Base-by-base conservation (phyloP, 495 filamentous ascomycete species). In the Elaphomyces granulatus region DNA sequence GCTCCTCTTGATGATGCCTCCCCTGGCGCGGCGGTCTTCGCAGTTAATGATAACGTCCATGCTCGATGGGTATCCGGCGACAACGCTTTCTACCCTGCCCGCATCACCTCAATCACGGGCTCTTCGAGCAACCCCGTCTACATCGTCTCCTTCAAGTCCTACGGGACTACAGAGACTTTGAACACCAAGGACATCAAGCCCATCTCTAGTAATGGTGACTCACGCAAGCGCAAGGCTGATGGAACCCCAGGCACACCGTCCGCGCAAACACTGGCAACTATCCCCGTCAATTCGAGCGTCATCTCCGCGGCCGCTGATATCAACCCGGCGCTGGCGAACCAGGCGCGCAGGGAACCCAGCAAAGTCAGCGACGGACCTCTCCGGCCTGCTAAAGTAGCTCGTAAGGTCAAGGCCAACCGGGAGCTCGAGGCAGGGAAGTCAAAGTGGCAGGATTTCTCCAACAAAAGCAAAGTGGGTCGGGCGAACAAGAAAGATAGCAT, bases 51-150 rank as follows among this genome's bases (percentile, higher is more conserved):
- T 52, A 78, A 66, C 20, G 82, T 94, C 28, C 67, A 92, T 55
- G 90, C 88, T 17, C 83, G 83, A 55, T 98, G 86, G 87, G 64
- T 80, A 23, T 81, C 83, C 3, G 88, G 85, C 32, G 90, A 96
- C 56, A 83, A 83, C 51, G 69, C 71, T 6, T 94, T 87, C 68
- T 96, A 96, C 64, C 81, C 83, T 20, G 90, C 92, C 30, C 77
- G 83, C 42, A 92, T 98, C 60, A 90, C 81, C 14, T 86, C 82
- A 20, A 87, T 94, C 47, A 95, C 87, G 28, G 90, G 90, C 45
- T 90, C 85, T 3, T 78, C 79, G 15, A 80, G 75, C 38, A 80
- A 80, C 23, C 92, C 88, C 12, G 78, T 94, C 37, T 98, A 95
- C 56, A 78, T 82, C 36, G 88, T 98, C 45, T 88, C 79, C 37